Percentiles rank a stretch among this genome's conserved stretches.
These are phyloP conservation scores for Sequoia sempervirens DNA, from an alignment of 75 land plant species.

Conservation along the genomic window DNA sequence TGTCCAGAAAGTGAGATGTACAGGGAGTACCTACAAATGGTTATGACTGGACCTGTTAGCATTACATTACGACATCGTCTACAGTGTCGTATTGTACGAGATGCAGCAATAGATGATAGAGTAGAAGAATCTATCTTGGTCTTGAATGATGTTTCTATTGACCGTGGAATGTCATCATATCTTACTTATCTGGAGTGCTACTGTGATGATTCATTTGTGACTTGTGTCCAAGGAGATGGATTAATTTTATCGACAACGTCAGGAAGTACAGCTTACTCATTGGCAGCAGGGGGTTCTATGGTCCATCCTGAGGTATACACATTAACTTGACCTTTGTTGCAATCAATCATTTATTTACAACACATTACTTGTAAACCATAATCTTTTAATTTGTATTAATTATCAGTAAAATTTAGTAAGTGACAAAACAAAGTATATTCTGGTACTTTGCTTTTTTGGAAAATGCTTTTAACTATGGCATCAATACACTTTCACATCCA, in stretches of 20 bases:
- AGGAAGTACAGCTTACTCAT: slow-evolving; percentile 95
- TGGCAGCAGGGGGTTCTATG: slow-evolving; percentile 98
- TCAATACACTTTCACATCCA: not conserved
- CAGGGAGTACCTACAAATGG: slow-evolving; percentile 54
- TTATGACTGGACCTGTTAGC: slow-evolving; percentile 73
- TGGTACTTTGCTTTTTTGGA: not conserved
- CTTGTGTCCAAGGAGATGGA: slow-evolving; percentile 97
- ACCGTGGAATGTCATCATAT: slow-evolving; percentile 86
- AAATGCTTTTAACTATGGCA: not conserved
- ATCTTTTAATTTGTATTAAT: not conserved
- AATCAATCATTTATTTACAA: not conserved
- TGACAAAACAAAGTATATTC: not conserved
- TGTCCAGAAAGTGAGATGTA: slow-evolving; percentile 69
- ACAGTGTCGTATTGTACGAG: slow-evolving; percentile 69
- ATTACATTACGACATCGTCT: slow-evolving; percentile 87
- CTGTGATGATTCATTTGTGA: slow-evolving; percentile 80
- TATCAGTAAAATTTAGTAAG: not conserved
- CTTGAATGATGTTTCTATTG: slow-evolving; percentile 92
- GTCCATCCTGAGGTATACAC: slow-evolving; percentile 93
- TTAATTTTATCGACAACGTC: slow-evolving; percentile 92
- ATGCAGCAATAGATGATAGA: slow-evolving; percentile 50
- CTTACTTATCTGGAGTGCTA: slow-evolving; percentile 90
- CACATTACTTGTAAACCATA: not conserved
- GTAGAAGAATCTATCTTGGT: slow-evolving; percentile 71
- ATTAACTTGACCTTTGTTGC: not conserved